Percentiles rank a stretch among this genome's conserved stretches.
Evolutionary conservation across 2,329 filamentous ascomycete species (phyloP).

Genomic region (Ceratocystis variospora): DNA sequence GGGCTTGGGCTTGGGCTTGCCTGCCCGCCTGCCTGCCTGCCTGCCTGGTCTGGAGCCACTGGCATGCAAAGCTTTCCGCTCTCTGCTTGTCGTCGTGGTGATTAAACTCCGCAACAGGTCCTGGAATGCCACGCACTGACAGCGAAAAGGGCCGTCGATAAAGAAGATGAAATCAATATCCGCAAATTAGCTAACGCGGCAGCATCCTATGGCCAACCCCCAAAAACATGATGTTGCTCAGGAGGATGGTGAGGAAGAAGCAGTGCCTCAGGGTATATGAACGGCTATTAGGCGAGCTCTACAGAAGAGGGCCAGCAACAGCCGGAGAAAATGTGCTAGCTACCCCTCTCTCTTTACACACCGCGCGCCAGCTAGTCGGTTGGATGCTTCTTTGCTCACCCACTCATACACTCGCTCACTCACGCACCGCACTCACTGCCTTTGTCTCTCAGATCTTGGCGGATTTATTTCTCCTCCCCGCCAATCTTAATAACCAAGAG

Average conservation of each 20-base stretch:
- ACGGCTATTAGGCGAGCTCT: too few relatives aligned
- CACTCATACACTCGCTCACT: not conserved
- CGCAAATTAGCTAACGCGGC: not conserved
- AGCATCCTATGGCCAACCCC: not conserved
- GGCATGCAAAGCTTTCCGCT: not conserved
- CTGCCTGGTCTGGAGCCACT: not conserved
- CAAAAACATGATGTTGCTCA: not conserved
- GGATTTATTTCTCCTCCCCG: conserved; percentile 5
- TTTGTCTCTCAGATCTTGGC: not conserved
- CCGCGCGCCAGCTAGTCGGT: not conserved
- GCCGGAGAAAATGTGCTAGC: too few relatives aligned
- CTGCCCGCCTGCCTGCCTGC: not conserved
- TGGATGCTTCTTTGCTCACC: not conserved
- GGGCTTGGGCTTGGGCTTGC: not conserved
- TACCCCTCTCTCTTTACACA: too few relatives aligned
- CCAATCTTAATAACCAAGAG: not conserved
- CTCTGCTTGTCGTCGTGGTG: not conserved
- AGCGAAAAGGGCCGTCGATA: not conserved
- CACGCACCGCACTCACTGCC: not conserved
- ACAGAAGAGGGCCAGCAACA: too few relatives aligned
- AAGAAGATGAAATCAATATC: not conserved
- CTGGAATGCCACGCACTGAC: conserved; percentile 1
- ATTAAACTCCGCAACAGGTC: not conserved
- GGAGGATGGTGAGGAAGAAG: not conserved
- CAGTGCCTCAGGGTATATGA: too few relatives aligned